Evolutionary conservation across 2,329 filamentous ascomycete species (phyloP), one percentile per base, ranked within the genome.

Genomic region (Dactylellina haptotyla): DNA sequence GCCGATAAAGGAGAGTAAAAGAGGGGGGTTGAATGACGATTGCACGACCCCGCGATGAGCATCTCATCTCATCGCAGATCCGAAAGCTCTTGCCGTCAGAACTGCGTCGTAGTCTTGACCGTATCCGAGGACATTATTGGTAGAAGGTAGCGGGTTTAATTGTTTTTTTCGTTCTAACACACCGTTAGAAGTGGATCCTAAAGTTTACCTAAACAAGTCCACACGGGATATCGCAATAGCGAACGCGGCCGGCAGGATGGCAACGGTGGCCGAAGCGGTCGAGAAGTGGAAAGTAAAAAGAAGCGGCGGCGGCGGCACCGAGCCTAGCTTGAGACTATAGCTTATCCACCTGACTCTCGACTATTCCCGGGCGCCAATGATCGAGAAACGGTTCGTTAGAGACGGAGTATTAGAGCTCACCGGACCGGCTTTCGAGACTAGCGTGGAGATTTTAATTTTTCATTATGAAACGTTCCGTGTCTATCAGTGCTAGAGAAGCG

Each of bases 181-280:
- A 69, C 64, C 54, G 64, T 70, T 70, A 46, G 28, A 48, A 39
- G 46, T 54, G 54, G 61, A 65, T 53, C 20, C 23, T 9, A 4
- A 20, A 4, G 3, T 30, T 28, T 16, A 23, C 18, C 26, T 45
- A 64, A 64, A 34, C 48, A 51, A 43, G 37, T 51, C 45, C 69
- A 65, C 58, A 73, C 69, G 69, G 69, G 69, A 73, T 66, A 73
- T 73, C 61, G 69, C 69, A 73, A 73, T 73, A 61, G 28, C 51
- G 20, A 53, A 54, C 28, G 18, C 48, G 57, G 46, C 57, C 41
- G 66, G 58, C 41, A 37, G 30, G 57, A 51, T 20, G 28, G 41
- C 12, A 48, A 70, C 39, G 48, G 50, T 58, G 37, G 23, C 53
- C 41, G 63, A 66, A 57, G 30, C 2, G 16, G 18, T 20, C n/a